Conservation (phyloP, 208 protist species). For the Leishmania amazonensis region DNA sequence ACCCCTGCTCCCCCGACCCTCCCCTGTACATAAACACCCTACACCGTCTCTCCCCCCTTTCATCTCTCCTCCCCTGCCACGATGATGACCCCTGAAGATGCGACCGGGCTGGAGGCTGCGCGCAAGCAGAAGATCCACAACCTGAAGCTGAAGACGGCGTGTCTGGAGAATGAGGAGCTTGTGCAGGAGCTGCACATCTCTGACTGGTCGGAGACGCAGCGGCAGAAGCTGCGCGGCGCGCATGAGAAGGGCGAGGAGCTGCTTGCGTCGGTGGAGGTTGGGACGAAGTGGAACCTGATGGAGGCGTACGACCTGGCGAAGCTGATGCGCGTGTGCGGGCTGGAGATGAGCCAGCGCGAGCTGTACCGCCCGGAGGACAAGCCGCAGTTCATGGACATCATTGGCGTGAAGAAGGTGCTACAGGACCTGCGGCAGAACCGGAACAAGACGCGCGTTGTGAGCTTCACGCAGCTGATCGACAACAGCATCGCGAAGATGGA, state of each 20-base stretch:
- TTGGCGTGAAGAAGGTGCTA: conserved; percentile 78
- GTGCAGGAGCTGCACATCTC: conserved; percentile 85
- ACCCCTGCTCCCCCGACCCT: background rate
- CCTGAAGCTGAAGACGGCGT: conserved; percentile 85
- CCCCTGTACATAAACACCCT: background rate
- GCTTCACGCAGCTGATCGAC: conserved; percentile 80
- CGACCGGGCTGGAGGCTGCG: conserved; percentile 78
- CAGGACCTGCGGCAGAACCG: conserved; percentile 79
- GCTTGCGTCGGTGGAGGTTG: conserved; percentile 65
- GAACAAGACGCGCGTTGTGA: conserved; percentile 84
- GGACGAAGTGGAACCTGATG: conserved; percentile 85
- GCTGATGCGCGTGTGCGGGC: conserved; percentile 64
- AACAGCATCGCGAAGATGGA: conserved; percentile 81
- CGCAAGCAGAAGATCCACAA: conserved; percentile 91
- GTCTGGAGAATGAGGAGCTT: conserved; percentile 81
- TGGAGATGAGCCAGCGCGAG: conserved; percentile 86
- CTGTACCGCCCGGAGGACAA: conserved; percentile 84
- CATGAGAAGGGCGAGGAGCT: conserved; percentile 83
- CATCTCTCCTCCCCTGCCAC: background rate
- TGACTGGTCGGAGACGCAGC: conserved; percentile 83
- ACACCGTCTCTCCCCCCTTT: conserved; percentile 6
- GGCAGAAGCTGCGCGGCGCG: conserved; percentile 71
- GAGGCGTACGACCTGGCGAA: conserved; percentile 84
- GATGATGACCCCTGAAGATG: conserved; percentile 63
- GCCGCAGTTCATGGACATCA: conserved; percentile 83